These are phyloP conservation scores for Murraya koenigii DNA, from an alignment of 345 rosid genomes.

Conservation along the genomic window DNA sequence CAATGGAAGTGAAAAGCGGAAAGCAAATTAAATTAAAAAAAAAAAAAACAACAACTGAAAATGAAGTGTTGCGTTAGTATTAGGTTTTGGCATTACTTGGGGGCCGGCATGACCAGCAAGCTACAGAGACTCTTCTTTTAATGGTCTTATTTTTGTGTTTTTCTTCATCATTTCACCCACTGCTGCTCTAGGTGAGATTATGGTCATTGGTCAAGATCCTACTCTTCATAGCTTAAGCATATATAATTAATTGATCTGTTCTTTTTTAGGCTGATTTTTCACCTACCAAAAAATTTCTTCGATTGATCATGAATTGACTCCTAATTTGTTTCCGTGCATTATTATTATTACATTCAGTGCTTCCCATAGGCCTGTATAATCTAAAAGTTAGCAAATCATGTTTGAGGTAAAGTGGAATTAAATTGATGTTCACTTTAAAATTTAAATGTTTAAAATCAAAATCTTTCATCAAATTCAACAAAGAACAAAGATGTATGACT, in stretches of 20 bases:
- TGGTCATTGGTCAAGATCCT: background rate
- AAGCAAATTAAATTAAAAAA: background rate
- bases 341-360: no score
- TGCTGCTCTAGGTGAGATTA: background rate
- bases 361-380: background rate
- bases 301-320: background rate
- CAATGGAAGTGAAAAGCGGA: background rate
- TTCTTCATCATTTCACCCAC: conserved; percentile 17
- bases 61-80: background rate
- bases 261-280: background rate
- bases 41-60: background rate
- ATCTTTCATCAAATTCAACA: background rate
- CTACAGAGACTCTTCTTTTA: conserved; percentile 18
- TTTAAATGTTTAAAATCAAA: background rate
- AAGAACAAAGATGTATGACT: background rate
- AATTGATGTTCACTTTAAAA: background rate
- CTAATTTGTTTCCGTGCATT: background rate
- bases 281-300: background rate
- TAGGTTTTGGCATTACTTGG: conserved; percentile 13
- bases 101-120: no score
- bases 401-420: background rate
- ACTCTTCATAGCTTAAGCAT: background rate
- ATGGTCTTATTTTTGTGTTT: background rate
- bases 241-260: background rate
- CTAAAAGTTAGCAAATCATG: background rate